Percentiles rank a stretch among this genome's conserved stretches.
phyloP scores from a whole-genome alignment of 495 filamentous ascomycete species.

The Penicillium fimorum region DNA sequence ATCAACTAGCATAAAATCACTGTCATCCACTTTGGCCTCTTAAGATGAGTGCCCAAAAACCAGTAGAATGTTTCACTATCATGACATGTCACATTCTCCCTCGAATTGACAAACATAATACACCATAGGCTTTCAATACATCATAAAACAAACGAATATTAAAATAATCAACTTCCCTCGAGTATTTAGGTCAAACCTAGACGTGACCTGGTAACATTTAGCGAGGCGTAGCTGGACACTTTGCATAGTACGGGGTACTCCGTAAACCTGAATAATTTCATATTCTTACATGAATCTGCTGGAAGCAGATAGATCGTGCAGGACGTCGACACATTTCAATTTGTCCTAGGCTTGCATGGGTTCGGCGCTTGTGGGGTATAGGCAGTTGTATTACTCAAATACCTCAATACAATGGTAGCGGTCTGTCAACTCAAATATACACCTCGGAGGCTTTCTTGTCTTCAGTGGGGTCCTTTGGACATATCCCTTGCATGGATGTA shows the following conservation, averaged over 20 bases:
- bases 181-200: not conserved
- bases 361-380: not conserved
- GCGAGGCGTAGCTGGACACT: not conserved
- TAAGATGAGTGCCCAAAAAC: not conserved
- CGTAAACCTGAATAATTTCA: too few species aligned
- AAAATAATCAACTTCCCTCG: not conserved
- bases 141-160: not conserved
- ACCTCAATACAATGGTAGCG: not conserved
- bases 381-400: slow-evolving; percentile 3
- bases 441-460: not conserved
- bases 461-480: not conserved
- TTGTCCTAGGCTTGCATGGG: not conserved
- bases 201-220: not conserved
- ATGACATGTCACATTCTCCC: not conserved
- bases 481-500: slow-evolving; percentile 13
- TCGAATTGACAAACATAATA: not conserved
- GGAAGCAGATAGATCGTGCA: slow-evolving; percentile 8
- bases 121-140: not conserved
- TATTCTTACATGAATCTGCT: slow-evolving; percentile 13
- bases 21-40: not conserved
- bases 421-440: not conserved
- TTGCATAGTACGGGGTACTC: not conserved
- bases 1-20: not conserved
- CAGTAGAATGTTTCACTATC: not conserved
- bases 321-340: slow-evolving; percentile 1